These are phyloP conservation scores for Mortierella sp. DNA, from an alignment of 371 early-diverging fungal genomes.

Conservation along the genomic window DNA sequence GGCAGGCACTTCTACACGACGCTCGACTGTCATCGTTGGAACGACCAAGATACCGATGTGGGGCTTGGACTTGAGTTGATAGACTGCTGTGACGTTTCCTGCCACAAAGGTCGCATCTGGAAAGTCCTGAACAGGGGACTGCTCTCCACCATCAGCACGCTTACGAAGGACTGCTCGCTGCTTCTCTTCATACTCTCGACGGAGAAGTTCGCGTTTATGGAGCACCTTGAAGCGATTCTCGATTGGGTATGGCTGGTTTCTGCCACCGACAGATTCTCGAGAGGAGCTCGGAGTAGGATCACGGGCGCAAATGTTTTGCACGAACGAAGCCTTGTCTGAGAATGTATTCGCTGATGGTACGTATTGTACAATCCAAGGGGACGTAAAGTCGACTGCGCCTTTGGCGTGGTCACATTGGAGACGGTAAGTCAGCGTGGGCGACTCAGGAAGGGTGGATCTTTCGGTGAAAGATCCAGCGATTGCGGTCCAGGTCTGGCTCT, in stretches of 20 bases:
- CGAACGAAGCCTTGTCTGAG: conserved; percentile 14
- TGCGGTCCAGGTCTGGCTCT: conserved; percentile 6
- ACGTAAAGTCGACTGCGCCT: not conserved
- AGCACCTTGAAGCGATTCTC: not conserved
- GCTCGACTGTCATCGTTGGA: conserved; percentile 5
- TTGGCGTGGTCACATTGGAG: conserved; percentile 8
- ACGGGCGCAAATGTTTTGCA: conserved; percentile 18
- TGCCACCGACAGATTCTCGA: no score
- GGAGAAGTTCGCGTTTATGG: not conserved
- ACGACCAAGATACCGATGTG: conserved; percentile 17
- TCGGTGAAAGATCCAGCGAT: conserved; percentile 7
- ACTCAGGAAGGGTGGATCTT: conserved; percentile 2
- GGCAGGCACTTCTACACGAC: not conserved
- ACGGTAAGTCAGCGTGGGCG: conserved; percentile 1
- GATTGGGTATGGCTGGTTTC: no score
- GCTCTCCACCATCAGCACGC: conserved; percentile 7
- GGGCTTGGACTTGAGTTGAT: conserved; percentile 35
- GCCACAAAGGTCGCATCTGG: conserved; percentile 17
- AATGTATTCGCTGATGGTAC: not conserved
- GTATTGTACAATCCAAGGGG: conserved; percentile 8
- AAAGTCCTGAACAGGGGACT: not conserved
- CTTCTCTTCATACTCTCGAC: not conserved
- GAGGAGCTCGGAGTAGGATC: not conserved
- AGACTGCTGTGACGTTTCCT: conserved; percentile 18
- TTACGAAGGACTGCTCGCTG: not conserved